Evolutionary conservation across 2,329 filamentous ascomycete genomes (phyloP).

Genomic region (Pestalotiopsis sp.): DNA sequence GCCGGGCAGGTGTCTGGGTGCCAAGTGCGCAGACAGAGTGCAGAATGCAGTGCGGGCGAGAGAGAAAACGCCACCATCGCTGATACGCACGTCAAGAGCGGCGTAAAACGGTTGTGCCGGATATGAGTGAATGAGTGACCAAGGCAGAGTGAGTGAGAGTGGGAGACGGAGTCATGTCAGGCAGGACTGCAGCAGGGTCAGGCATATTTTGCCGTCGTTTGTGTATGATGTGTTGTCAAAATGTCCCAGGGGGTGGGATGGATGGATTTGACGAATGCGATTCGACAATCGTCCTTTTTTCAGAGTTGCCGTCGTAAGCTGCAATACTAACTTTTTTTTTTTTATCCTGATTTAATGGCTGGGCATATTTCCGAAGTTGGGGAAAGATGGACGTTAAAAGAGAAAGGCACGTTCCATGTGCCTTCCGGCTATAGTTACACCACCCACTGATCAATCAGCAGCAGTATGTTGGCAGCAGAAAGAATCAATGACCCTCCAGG

Average conservation of each 20-base stretch:
- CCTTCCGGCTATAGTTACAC: background rate
- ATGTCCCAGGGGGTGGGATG: slow-evolving; percentile 29
- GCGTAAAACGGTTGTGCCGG: slow-evolving; percentile 23
- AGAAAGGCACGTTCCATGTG: background rate
- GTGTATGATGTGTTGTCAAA: slow-evolving; percentile 56
- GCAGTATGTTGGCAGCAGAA: background rate
- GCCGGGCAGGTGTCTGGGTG: background rate
- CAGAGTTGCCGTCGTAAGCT: slow-evolving; percentile 1
- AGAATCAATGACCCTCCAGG: background rate
- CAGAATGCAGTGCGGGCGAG: background rate
- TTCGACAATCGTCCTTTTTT: slow-evolving; percentile 16
- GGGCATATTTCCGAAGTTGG: background rate
- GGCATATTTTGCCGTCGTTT: slow-evolving; percentile 33
- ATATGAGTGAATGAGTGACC: slow-evolving; percentile 21
- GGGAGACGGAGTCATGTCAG: slow-evolving; percentile 38
- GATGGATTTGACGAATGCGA: slow-evolving; percentile 16
- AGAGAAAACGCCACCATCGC: slow-evolving; percentile 7
- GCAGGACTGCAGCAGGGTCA: slow-evolving; percentile 49
- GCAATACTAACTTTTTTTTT: slow-evolving; percentile 1
- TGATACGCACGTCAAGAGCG: background rate
- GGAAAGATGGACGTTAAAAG: background rate
- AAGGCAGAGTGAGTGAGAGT: background rate
- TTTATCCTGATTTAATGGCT: background rate
- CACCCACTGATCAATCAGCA: background rate
- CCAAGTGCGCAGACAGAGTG: background rate